These are phyloP conservation scores for Anthracocystis panici-leucophaei DNA, from an alignment of 1,284 basidiomycete species.

Conservation along the genomic window DNA sequence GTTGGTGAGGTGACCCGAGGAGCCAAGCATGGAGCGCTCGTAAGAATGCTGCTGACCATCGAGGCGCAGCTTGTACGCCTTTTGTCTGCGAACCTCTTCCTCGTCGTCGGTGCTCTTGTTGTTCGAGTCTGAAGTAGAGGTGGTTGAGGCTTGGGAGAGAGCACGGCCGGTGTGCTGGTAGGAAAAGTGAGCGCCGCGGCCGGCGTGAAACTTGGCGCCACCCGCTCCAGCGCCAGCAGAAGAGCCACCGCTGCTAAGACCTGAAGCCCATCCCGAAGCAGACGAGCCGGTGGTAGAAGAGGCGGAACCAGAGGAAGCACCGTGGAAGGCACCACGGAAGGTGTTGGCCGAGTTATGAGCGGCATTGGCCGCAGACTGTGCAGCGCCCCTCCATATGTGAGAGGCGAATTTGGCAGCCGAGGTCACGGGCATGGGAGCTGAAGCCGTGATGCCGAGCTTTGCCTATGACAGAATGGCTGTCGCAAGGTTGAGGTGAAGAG, in stretches of 20 bases:
- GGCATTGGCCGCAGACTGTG: slow-evolving; percentile 55
- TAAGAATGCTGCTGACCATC: slow-evolving; percentile 24
- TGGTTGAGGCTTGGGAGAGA: slow-evolving; percentile 52
- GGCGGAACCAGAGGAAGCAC: slow-evolving; percentile 30
- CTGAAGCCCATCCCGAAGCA: slow-evolving; percentile 52
- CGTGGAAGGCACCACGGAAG: slow-evolving; percentile 53
- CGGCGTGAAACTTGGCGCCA: slow-evolving; percentile 63
- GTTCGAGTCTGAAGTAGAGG: slow-evolving; percentile 38
- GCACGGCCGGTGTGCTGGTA: slow-evolving; percentile 59
- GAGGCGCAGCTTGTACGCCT: slow-evolving; percentile 47
- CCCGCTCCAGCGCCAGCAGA: slow-evolving; percentile 57
- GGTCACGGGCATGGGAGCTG: slow-evolving; percentile 47
- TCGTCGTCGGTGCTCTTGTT: slow-evolving; percentile 54
- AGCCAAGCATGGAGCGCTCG: slow-evolving; percentile 14
- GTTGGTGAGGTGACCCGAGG: slow-evolving; percentile 32
- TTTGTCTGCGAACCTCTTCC: slow-evolving; percentile 35
- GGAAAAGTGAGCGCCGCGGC: slow-evolving; percentile 58
- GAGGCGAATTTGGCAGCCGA: slow-evolving; percentile 60
- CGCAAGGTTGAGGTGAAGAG: background rate
- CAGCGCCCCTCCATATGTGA: slow-evolving; percentile 58
- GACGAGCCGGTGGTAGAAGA: slow-evolving; percentile 40
- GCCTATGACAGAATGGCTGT: slow-evolving; percentile 15
- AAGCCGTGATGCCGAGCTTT: slow-evolving; percentile 28
- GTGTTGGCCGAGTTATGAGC: slow-evolving; percentile 57
- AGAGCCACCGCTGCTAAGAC: slow-evolving; percentile 53